These are phyloP conservation scores for Trypanosoma brucei DNA, from an alignment of 208 protist species.

Conservation along the genomic window DNA sequence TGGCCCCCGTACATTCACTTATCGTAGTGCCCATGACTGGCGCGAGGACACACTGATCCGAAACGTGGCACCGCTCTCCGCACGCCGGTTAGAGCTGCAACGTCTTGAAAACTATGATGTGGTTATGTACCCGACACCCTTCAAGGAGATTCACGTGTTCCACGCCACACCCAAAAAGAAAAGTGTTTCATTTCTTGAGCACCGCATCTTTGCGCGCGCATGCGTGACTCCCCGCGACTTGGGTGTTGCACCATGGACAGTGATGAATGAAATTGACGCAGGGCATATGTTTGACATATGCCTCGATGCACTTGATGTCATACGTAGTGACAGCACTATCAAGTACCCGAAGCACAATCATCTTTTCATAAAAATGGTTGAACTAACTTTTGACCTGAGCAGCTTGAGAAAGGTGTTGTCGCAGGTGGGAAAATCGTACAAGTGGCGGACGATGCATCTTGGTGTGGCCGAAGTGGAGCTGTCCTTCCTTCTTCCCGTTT, in stretches of 20 bases:
- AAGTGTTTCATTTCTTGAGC: constrained; percentile 53
- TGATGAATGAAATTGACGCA: constrained; percentile 64
- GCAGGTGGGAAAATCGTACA: constrained; percentile 51
- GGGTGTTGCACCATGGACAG: constrained; percentile 64
- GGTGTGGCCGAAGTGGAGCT: constrained; percentile 82
- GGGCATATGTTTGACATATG: constrained; percentile 79
- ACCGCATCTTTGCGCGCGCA: constrained; percentile 92
- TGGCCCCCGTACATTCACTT: constrained; percentile 91
- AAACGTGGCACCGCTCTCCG: constrained; percentile 93
- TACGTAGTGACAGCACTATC: constrained; percentile 57
- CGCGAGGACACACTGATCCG: constrained; percentile 90
- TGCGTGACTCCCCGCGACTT: constrained; percentile 87
- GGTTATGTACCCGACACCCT: constrained; percentile 68
- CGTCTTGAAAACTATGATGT: constrained; percentile 93
- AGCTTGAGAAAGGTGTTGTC: constrained; percentile 40
- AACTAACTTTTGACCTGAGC: constrained; percentile 70
- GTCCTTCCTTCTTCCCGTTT: constrained; percentile 55
- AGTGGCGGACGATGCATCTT: constrained; percentile 54
- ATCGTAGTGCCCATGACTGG: constrained; percentile 44
- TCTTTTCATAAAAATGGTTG: constrained; percentile 82
- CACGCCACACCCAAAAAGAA: constrained; percentile 70
- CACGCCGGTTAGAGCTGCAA: constrained; percentile 92
- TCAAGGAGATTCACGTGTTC: constrained; percentile 91
- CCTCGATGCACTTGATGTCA: constrained; percentile 67
- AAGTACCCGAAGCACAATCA: constrained; percentile 74